Evolutionary conservation across 148 eudicot genomes (phyloP).

Genomic region (Camellia granthamiana): DNA sequence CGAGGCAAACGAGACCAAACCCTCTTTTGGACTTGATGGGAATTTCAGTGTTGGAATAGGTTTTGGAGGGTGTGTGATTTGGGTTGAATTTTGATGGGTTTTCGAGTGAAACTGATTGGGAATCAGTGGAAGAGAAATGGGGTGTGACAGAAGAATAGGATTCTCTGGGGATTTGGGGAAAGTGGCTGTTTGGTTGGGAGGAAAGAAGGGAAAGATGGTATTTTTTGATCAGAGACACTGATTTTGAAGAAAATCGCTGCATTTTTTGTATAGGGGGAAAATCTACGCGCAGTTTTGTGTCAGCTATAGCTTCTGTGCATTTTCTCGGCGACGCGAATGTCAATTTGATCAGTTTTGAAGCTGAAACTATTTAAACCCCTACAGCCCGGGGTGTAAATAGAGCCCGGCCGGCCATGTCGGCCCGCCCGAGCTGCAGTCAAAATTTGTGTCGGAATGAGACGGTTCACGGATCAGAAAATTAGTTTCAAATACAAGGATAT

Average conservation of each 20-base stretch:
- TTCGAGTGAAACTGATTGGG: neutral
- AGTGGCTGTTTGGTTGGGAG: constrained; percentile 12
- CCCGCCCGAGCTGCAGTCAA: neutral
- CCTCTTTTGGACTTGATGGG: constrained; percentile 15
- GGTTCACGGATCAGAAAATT: neutral
- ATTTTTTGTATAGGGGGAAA: constrained; percentile 12
- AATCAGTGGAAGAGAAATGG: constrained; percentile 4
- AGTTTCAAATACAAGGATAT: no score
- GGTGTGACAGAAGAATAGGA: constrained; percentile 14
- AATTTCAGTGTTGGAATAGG: neutral
- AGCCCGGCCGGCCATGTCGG: no score
- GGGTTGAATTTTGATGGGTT: constrained; percentile 13
- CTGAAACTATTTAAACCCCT: neutral
- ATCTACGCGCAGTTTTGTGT: neutral
- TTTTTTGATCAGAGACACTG: constrained; percentile 20
- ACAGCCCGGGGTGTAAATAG: no score
- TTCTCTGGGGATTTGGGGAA: constrained; percentile 16
- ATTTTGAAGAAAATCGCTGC: constrained; percentile 39
- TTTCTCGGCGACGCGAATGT: neutral
- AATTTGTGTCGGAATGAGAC: neutral
- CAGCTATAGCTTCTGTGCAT: neutral
- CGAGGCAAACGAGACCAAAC: constrained; percentile 42
- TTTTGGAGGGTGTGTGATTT: neutral
- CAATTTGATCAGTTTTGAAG: neutral
- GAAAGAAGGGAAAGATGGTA: constrained; percentile 10